Evolutionary conservation across 208 protist genomes (phyloP), one percentile per base, ranked within the genome.

Genomic region (Crithidia fasciculata): DNA sequence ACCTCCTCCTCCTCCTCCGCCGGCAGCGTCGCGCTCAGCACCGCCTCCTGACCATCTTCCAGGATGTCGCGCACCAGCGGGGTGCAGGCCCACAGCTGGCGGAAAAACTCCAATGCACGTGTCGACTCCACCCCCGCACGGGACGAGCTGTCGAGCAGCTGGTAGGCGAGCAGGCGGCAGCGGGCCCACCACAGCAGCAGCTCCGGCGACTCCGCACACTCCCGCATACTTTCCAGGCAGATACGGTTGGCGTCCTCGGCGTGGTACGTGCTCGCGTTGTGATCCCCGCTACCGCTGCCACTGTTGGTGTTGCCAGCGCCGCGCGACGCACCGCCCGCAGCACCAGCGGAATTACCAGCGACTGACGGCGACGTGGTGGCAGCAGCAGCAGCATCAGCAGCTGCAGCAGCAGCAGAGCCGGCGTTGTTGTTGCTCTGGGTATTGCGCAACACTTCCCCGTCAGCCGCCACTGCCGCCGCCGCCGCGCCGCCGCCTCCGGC

Each of bases 161-260:
- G 68, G 55, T 88, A 72, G 58, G 79, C 82, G 10, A 96, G 75
- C 47, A 96, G 69, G 2, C 92, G 87, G 78, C 84, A 92, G 59
- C 92, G 85, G 16, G 84, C 86, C 92, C 92, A 96, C 89, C 92
- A 96, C 64, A 96, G 70, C 50, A 87, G 63, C 60, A 73, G 19
- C 69, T 73, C 72, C 36, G 72, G 74, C 41, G 57, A 69, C 68
- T 75, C 57, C 4, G 64, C 55, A 56, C 55, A 79, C 77, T 55
- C 77, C 65, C 67, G 78, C 86, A 96, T 94, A 58, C 77, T 89
- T 67, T 82, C 73, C 19, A 92, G 76, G 47, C 79, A 82, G 40
- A 79, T 74, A 13, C 72, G 78, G 39, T 45, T 52, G 16, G 72
- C 74, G 43, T 74, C 69, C 59, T 79, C 69, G 12, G 68, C 74